phyloP scores from a whole-genome alignment of 495 filamentous ascomycete genomes.

The Lasiosphaeria hispida region DNA sequence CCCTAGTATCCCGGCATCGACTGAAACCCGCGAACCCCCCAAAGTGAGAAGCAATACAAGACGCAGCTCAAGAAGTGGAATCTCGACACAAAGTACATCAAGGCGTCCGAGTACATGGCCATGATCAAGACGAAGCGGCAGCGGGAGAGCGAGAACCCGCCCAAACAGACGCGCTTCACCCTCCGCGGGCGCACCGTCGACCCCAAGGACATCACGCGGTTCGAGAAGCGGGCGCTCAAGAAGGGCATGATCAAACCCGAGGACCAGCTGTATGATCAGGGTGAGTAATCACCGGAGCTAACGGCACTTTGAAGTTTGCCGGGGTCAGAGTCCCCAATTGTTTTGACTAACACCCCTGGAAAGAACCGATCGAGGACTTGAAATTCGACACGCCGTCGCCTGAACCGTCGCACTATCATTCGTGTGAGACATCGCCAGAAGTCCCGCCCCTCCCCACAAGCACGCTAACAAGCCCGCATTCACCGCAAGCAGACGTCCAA shows the following conservation, averaged over 20 bases:
- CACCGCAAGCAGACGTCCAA: background rate
- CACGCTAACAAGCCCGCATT: background rate
- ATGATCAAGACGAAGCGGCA: conserved; percentile 35
- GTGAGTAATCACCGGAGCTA: conserved; percentile 1
- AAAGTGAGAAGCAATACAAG: conserved; percentile 38
- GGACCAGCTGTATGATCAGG: conserved; percentile 9
- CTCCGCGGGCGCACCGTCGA: conserved; percentile 33
- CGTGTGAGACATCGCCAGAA: conserved; percentile 13
- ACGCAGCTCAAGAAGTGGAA: conserved; percentile 41
- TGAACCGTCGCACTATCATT: conserved; percentile 1
- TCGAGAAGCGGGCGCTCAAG: conserved; percentile 35
- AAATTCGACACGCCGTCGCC: conserved; percentile 26
- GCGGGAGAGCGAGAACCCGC: conserved; percentile 26
- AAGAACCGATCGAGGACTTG: conserved; percentile 30
- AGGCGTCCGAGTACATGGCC: conserved; percentile 37
- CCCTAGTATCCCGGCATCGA: background rate
- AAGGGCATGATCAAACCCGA: conserved; percentile 28
- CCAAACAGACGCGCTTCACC: conserved; percentile 32
- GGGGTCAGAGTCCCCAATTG: background rate
- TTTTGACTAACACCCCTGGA: background rate
- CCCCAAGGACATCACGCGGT: conserved; percentile 35
- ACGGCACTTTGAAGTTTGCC: conserved; percentile 4
- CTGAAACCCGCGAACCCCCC: background rate
- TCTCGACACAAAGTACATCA: conserved; percentile 41
- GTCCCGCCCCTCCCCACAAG: background rate